A percentile compares a stretch with the other conserved stretches of the same genome.
Evolutionary conservation across 2,329 filamentous ascomycete species (phyloP).

Genomic region (Balansia obtecta): DNA sequence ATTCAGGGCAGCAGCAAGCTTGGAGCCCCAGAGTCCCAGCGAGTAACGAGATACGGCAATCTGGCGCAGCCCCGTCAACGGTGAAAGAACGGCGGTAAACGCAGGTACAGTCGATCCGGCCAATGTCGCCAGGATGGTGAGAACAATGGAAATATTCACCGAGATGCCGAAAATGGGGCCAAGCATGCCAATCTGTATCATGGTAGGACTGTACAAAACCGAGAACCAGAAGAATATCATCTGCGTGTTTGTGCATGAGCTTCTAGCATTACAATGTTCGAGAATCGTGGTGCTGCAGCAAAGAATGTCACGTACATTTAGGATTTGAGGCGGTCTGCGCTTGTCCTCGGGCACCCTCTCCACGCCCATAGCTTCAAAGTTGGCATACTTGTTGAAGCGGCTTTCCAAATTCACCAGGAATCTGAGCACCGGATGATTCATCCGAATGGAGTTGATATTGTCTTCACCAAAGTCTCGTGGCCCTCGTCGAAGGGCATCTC

Average conservation of each 20-base stretch:
- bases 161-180: slow-evolving; percentile 7
- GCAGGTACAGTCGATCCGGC: slow-evolving; percentile 5
- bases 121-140: slow-evolving; percentile 5
- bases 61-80: slow-evolving; percentile 8
- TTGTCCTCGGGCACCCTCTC: slow-evolving; percentile 4
- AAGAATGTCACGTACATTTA: slow-evolving; percentile 1
- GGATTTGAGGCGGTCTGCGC: slow-evolving; percentile 2
- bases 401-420: slow-evolving; percentile 2
- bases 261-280: not conserved
- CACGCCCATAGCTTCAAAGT: slow-evolving; percentile 5
- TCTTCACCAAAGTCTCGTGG: not conserved
- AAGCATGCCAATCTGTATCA: slow-evolving; percentile 8
- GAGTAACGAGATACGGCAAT: slow-evolving; percentile 10
- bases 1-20: slow-evolving; percentile 11
- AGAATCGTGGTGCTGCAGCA: not conserved
- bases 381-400: slow-evolving; percentile 1
- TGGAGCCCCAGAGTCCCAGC: slow-evolving; percentile 12
- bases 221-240: slow-evolving; percentile 10
- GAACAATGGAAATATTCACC: slow-evolving; percentile 7
- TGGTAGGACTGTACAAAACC: slow-evolving; percentile 6
- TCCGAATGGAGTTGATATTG: not conserved
- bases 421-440: not conserved
- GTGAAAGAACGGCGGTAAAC: slow-evolving; percentile 6
- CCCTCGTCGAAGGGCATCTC: not conserved
- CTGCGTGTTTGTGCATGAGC: not conserved